Evolutionary conservation across 345 rosid genomes (phyloP), one percentile per base, ranked within the genome.

Genomic region (Dovyalis caffra): DNA sequence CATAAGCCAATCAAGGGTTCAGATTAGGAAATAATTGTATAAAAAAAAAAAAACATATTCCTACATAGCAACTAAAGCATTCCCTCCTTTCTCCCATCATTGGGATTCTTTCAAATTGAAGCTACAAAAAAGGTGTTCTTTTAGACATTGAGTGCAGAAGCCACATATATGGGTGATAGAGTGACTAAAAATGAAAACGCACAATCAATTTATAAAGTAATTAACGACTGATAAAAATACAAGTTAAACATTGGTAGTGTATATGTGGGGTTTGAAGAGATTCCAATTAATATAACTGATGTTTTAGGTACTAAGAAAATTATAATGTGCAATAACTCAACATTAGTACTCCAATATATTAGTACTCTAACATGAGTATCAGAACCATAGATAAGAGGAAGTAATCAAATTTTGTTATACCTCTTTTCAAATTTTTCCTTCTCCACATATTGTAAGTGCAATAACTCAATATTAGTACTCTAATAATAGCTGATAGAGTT

Each of bases 391-490:
- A 3, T n/a, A n/a, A n/a, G n/a, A n/a, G n/a, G n/a, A n/a, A n/a
- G n/a, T n/a, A n/a, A n/a, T n/a, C n/a, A n/a, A n/a, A n/a, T 35
- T 28, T 47, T 33, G 21, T 4, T 37, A 8, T 45, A 45, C 72
- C 65, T 60, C 38, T 12, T n/a, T n/a, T n/a, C n/a, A n/a, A n/a
- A n/a, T n/a, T n/a, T n/a, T 38, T 68, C 60, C 40, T 76, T 56
- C 58, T 68, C 68, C 79, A 58, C 8, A 56, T 21, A 12, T 2
- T 11, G 25, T 35, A 69, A 26, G 69, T 10, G 69, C 21, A 64
- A 0, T 1, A 47, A 43, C 73, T 31, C 0, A 73, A 6, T 3
- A 79, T 34, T 2, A 23, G 0, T 7, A 76, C 25, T 0, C 73
- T 72, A 12, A 69, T 0, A 33, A 67, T 20, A 10, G 64, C 49